These are phyloP conservation scores for Wickerhamiella dianesei DNA, from an alignment of 805 yeast genomes.

Conservation along the genomic window DNA sequence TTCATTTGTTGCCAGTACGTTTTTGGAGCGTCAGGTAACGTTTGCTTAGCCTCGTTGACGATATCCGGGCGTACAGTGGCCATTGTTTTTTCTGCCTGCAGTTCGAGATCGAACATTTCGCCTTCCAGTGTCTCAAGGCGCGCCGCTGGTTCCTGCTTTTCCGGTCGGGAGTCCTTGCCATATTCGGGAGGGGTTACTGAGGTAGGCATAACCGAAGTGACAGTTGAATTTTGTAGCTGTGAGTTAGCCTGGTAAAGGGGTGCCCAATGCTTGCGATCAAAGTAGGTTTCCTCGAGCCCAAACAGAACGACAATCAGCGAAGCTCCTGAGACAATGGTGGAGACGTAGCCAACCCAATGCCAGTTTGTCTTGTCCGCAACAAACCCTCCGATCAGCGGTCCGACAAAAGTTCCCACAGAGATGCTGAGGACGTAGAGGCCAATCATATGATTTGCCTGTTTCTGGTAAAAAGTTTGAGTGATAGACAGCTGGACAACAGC, in stretches of 20 bases:
- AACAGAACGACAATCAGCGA: constrained; percentile 41
- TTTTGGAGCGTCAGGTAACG: constrained; percentile 22
- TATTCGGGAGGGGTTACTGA: background rate
- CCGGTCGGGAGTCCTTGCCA: background rate
- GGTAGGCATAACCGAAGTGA: too few species aligned
- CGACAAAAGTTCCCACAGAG: constrained; percentile 64
- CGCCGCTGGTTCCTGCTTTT: background rate
- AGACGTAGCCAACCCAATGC: constrained; percentile 66
- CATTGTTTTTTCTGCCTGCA: background rate
- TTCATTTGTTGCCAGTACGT: constrained; percentile 32
- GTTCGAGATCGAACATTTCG: background rate
- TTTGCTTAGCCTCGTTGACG: constrained; percentile 13
- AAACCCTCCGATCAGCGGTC: constrained; percentile 67
- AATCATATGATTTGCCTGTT: constrained; percentile 58
- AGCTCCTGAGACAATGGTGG: constrained; percentile 52
- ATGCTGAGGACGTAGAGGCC: constrained; percentile 64
- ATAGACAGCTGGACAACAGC: constrained; percentile 52
- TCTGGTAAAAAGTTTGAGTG: constrained; percentile 63
- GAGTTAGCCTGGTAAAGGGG: background rate
- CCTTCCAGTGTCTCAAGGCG: background rate
- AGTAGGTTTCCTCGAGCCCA: constrained; percentile 57
- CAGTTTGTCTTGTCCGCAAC: constrained; percentile 46
- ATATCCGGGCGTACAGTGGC: constrained; percentile 11
- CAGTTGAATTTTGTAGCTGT: too few species aligned
- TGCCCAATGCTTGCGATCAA: constrained; percentile 24